These are phyloP conservation scores for Xylariaceae sp. DNA, from an alignment of 2,329 filamentous ascomycete species.

Conservation along the genomic window DNA sequence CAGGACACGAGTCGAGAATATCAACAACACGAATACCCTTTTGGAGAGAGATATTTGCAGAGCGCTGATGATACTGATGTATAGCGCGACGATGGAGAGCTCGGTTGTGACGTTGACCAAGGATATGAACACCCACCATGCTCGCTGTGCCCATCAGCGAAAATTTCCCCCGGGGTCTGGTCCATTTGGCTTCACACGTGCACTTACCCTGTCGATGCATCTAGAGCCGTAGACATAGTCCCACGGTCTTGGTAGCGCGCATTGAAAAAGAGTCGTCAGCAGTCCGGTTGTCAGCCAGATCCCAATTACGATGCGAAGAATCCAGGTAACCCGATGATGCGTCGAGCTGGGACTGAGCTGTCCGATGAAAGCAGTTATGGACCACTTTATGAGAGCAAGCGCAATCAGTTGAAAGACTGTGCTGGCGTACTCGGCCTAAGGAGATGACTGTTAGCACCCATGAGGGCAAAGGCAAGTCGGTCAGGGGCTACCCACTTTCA, in stretches of 20 bases:
- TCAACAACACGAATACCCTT: constrained; percentile 9
- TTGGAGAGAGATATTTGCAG: constrained; percentile 14
- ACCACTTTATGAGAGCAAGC: constrained; percentile 24
- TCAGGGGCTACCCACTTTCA: constrained; percentile 12
- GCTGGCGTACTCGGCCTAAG: constrained; percentile 24
- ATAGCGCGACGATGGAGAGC: constrained; percentile 15
- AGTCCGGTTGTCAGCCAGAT: constrained; percentile 18
- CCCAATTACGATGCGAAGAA: constrained; percentile 15
- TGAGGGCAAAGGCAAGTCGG: neutral
- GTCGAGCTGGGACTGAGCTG: constrained; percentile 17
- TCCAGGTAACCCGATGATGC: constrained; percentile 16
- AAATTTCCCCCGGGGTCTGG: neutral
- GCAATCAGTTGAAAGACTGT: constrained; percentile 20
- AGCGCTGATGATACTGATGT: constrained; percentile 15
- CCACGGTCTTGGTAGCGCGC: constrained; percentile 22
- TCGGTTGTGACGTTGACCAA: constrained; percentile 17
- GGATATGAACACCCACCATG: constrained; percentile 17
- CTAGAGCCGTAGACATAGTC: constrained; percentile 18
- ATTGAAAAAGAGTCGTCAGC: constrained; percentile 22
- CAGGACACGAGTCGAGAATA: constrained; percentile 19
- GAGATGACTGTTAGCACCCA: neutral
- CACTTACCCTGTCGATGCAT: constrained; percentile 21
- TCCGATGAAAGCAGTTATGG: constrained; percentile 20
- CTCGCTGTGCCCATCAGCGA: constrained; percentile 8
- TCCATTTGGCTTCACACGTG: too few species aligned